Conservation (phyloP, 306 rosid genomes). For the Prunus mume region DNA sequence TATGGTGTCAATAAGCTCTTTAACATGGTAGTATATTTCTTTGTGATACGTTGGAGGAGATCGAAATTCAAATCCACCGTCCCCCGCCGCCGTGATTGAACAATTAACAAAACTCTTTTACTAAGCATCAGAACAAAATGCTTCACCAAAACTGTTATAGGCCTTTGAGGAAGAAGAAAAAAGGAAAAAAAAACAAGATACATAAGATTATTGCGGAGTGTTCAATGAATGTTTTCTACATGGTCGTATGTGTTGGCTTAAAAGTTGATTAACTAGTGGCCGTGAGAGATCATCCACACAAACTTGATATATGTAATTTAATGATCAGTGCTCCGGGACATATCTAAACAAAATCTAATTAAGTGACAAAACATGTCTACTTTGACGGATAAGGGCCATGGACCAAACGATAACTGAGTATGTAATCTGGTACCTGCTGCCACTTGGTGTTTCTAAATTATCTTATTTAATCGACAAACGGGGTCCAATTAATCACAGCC, state of each 20-base stretch:
- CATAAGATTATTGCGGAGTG: background rate
- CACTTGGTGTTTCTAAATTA: background rate
- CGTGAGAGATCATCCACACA: background rate
- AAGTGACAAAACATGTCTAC: slow-evolving; percentile 6
- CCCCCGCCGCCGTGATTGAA: too few species aligned
- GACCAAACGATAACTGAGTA: background rate
- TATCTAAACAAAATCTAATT: slow-evolving; percentile 5
- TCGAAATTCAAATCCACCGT: too few species aligned
- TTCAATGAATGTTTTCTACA: background rate
- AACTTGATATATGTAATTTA: background rate
- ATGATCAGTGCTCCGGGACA: background rate
- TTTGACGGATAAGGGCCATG: background rate
- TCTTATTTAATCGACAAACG: background rate
- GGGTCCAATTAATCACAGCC: background rate
- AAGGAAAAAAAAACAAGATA: background rate
- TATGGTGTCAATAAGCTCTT: too few species aligned
- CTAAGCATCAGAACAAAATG: too few species aligned
- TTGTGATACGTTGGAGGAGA: too few species aligned
- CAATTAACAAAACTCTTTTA: too few species aligned
- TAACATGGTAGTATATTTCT: too few species aligned
- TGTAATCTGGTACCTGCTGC: background rate
- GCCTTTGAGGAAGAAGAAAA: background rate
- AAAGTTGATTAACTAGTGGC: background rate
- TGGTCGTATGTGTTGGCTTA: background rate
- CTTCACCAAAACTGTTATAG: too few species aligned